Base-by-base conservation (phyloP, 148 eudicot genomes). In the Simmondsia chinensis region DNA sequence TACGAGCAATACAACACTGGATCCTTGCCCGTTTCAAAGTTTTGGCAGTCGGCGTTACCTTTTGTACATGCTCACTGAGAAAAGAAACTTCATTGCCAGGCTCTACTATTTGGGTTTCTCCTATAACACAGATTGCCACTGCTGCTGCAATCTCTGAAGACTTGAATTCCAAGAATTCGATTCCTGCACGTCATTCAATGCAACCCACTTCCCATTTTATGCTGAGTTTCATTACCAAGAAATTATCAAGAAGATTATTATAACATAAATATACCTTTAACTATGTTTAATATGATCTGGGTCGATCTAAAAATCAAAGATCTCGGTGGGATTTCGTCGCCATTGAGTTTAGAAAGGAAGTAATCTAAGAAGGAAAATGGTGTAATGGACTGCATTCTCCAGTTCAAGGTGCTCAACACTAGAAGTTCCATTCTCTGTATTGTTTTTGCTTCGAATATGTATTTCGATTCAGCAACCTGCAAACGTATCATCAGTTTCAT, bases 81-180 rank as follows among this genome's bases (percentile, higher is more conserved):
- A 57, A 28, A 54, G 75, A 64, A 44, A 76, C 20, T 57, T 74
- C 59, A 56, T 68, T 70, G 39, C 70, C 74, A 52, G 59, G 48
- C 54, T 79, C 80, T 32, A 59, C 54, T 54, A 66, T 60, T 69
- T 73, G 70, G 31, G 60, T 64, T 68, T 76, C 80, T 31, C 41
- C 60, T 47, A 66, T 61, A 35, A 79, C 81, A 72, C 62, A 70
- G 30, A 86, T 50, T 34, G 94, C 81, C 67, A 79, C 95, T 67
- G 88, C 88, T 69, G 99, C 95, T 68, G 95, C 94, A 56, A 91
- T 68, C 53, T 85, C 95, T 61, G 94, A 85, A 35, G 95, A 76
- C 74, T 49, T 86, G 80, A 79, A 91, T 66, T 91, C 82, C 76
- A 91, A 76, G 61, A 69, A 79, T 46, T 82, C 86, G 65, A 77